These are phyloP conservation scores for Lodderomyces theae DNA, from an alignment of 1,139 yeast species.

Conservation along the genomic window DNA sequence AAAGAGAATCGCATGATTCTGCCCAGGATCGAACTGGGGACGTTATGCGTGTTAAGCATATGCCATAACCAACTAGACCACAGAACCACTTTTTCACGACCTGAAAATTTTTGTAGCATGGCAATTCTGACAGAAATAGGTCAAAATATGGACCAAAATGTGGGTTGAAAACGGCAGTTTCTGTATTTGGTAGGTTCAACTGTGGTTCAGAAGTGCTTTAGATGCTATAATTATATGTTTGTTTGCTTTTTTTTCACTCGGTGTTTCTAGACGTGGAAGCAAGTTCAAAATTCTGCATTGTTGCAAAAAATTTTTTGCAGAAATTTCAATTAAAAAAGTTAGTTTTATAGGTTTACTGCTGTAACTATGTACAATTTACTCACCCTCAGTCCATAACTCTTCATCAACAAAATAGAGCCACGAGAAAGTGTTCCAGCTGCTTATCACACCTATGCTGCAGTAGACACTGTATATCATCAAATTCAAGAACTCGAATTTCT, in stretches of 20 bases:
- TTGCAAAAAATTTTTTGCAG: no score
- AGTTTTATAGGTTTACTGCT: no score
- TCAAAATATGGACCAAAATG: background rate
- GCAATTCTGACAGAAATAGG: background rate
- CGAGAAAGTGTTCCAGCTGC: constrained; percentile 85
- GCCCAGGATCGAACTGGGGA: constrained; percentile 99
- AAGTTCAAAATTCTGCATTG: no score
- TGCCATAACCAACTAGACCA: constrained; percentile 99
- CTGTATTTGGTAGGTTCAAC: background rate
- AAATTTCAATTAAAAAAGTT: no score
- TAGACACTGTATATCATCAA: constrained; percentile 83
- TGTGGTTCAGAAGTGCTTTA: background rate
- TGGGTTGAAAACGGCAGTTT: no score
- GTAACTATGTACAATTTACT: constrained; percentile 5
- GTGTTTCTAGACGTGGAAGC: no score
- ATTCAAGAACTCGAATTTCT: constrained; percentile 66
- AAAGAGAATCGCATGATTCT: constrained; percentile 54
- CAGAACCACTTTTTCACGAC: constrained; percentile 34
- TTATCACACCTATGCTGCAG: constrained; percentile 79
- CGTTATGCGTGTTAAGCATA: constrained; percentile 99
- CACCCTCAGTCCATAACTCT: constrained; percentile 32
- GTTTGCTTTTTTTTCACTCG: no score
- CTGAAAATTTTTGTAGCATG: background rate
- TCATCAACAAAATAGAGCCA: constrained; percentile 87
- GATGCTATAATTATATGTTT: no score